phyloP scores from a whole-genome alignment of 768 basidiomycete genomes.

The Tricholoma sp. region DNA sequence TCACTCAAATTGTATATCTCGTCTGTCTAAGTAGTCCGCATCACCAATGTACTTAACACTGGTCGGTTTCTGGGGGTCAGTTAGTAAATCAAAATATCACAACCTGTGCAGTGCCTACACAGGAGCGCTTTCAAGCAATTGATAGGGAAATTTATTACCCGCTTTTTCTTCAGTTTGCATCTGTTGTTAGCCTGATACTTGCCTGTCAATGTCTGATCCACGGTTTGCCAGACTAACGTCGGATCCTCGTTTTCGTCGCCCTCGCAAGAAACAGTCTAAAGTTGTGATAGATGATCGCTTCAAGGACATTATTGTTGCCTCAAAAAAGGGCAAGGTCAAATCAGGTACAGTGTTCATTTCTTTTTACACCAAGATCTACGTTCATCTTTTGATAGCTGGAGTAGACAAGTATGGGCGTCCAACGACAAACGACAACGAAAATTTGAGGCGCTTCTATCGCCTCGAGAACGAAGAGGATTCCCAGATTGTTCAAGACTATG shows the following conservation, averaged over 20 bases:
- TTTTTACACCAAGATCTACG: background rate
- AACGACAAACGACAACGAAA: slow-evolving; percentile 65
- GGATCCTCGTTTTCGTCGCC: slow-evolving; percentile 89
- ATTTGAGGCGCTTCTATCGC: slow-evolving; percentile 76
- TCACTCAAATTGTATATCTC: too few species aligned
- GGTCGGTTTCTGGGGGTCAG: too few species aligned
- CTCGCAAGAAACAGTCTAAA: slow-evolving; percentile 74
- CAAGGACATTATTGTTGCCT: slow-evolving; percentile 63
- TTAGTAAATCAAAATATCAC: too few species aligned
- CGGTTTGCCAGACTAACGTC: slow-evolving; percentile 83
- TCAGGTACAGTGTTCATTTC: background rate
- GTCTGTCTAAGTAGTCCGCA: too few species aligned
- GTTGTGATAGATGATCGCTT: slow-evolving; percentile 92
- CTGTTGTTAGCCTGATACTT: too few species aligned
- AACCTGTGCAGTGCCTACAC: too few species aligned
- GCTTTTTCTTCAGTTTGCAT: too few species aligned
- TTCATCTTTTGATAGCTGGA: slow-evolving; percentile 34
- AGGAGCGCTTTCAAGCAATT: too few species aligned
- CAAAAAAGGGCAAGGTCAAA: slow-evolving; percentile 29
- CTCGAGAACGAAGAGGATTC: slow-evolving; percentile 41
- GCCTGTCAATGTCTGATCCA: slow-evolving; percentile 61
- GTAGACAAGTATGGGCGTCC: slow-evolving; percentile 92
- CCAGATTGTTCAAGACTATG: slow-evolving; percentile 61
- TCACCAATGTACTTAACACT: too few species aligned
- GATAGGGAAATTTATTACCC: too few species aligned